phyloP scores from a whole-genome alignment of 768 basidiomycete genomes.

The Mycena galericulata region DNA sequence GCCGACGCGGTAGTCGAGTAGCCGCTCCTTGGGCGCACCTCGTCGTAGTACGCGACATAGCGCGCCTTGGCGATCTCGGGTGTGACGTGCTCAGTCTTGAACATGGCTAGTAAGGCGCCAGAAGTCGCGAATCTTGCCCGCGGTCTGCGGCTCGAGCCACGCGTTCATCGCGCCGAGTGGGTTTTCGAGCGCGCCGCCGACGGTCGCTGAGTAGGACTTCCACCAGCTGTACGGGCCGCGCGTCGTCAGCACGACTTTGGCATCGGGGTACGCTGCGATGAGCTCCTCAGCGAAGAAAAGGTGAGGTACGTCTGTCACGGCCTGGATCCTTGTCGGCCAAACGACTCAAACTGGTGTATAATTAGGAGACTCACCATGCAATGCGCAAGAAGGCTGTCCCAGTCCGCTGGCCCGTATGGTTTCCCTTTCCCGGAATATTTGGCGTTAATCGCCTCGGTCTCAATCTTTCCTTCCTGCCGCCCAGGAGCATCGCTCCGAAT shows the following conservation, averaged over 20 bases:
- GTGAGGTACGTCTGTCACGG: slow-evolving; percentile 18
- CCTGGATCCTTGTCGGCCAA: not conserved
- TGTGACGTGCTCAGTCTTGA: slow-evolving; percentile 4
- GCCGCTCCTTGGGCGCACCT: slow-evolving; percentile 20
- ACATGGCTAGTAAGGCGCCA: slow-evolving; percentile 8
- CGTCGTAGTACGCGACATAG: slow-evolving; percentile 7
- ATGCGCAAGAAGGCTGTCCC: slow-evolving; percentile 20
- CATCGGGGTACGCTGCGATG: too few relatives aligned
- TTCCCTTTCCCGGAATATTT: slow-evolving; percentile 20
- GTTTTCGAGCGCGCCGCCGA: not conserved
- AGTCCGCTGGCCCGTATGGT: slow-evolving; percentile 14
- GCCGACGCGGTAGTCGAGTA: slow-evolving; percentile 21
- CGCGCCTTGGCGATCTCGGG: slow-evolving; percentile 12
- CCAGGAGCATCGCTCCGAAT: too few relatives aligned
- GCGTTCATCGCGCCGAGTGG: not conserved
- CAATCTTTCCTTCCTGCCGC: too few relatives aligned
- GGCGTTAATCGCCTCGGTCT: slow-evolving; percentile 21
- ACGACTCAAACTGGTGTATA: too few relatives aligned
- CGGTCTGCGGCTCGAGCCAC: slow-evolving; percentile 3
- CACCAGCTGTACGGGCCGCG: slow-evolving; percentile 18
- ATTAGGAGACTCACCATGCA: slow-evolving; percentile 9
- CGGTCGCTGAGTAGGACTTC: slow-evolving; percentile 12
- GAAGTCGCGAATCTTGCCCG: slow-evolving; percentile 2
- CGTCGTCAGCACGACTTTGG: slow-evolving; percentile 18
- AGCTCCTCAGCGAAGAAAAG: slow-evolving; percentile 15